Conservation (phyloP, 345 rosid genomes). For the Arabis alpina region DNA sequence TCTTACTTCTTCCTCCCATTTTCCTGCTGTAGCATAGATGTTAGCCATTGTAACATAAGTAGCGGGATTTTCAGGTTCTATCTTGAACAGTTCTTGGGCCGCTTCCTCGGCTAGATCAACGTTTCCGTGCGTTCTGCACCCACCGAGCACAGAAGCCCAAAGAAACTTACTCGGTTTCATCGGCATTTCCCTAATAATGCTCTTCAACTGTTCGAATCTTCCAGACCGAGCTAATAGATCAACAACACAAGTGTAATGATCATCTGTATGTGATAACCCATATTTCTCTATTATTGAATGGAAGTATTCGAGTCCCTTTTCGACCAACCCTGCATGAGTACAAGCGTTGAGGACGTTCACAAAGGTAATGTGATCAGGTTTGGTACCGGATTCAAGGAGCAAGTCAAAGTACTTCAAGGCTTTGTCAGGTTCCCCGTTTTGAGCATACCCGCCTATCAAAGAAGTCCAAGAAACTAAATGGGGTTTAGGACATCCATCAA, state of each 20-base stretch:
- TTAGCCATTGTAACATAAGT: slow-evolving; percentile 91
- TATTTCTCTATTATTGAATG: slow-evolving; percentile 62
- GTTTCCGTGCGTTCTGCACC: slow-evolving; percentile 80
- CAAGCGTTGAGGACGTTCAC: slow-evolving; percentile 91
- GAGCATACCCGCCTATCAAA: slow-evolving; percentile 78
- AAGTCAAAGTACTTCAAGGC: slow-evolving; percentile 69
- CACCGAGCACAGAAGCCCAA: slow-evolving; percentile 94
- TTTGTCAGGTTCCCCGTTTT: slow-evolving; percentile 69
- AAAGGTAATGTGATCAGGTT: slow-evolving; percentile 76
- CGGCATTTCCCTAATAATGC: slow-evolving; percentile 64
- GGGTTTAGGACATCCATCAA: slow-evolving; percentile 54
- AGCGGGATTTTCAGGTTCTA: slow-evolving; percentile 87
- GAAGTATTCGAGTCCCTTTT: slow-evolving; percentile 72
- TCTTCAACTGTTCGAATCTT: slow-evolving; percentile 58
- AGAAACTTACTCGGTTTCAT: slow-evolving; percentile 79
- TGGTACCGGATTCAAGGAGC: slow-evolving; percentile 65
- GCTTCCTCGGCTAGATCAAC: slow-evolving; percentile 75
- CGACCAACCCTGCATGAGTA: slow-evolving; percentile 81
- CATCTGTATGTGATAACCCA: slow-evolving; percentile 66
- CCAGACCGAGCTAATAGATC: slow-evolving; percentile 82
- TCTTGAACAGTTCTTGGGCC: slow-evolving; percentile 69
- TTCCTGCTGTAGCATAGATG: slow-evolving; percentile 74
- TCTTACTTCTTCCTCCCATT: slow-evolving; percentile 72
- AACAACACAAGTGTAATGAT: slow-evolving; percentile 83
- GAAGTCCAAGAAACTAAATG: slow-evolving; percentile 88